These are phyloP conservation scores for Calonectria fujianensis DNA, from an alignment of 2,329 filamentous ascomycete genomes.

Conservation along the genomic window DNA sequence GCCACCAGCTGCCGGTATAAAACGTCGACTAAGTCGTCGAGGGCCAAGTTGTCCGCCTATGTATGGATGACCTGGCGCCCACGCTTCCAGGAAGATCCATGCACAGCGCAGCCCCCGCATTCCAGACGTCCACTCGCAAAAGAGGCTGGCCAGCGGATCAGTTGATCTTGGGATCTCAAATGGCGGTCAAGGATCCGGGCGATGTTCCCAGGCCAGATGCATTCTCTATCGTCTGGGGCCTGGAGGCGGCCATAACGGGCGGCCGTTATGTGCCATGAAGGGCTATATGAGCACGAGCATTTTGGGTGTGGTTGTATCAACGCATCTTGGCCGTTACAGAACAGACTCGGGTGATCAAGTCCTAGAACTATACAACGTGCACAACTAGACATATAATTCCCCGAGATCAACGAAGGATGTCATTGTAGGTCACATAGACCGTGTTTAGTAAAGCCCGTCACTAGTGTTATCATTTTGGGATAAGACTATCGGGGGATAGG, in stretches of 20 bases:
- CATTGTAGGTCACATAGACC: background rate
- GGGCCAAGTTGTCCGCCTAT: background rate
- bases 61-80: constrained; percentile 21
- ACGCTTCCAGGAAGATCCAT: constrained; percentile 24
- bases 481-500: background rate
- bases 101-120: constrained; percentile 7
- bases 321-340: too few relatives aligned
- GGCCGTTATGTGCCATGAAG: background rate
- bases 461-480: background rate
- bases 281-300: background rate
- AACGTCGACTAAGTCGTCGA: constrained; percentile 2
- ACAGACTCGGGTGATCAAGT: background rate
- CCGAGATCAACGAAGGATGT: background rate
- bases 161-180: constrained; percentile 5
- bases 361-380: background rate
- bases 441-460: background rate
- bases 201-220: background rate
- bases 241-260: background rate
- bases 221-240: too few relatives aligned
- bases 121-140: background rate
- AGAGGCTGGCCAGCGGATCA: background rate
- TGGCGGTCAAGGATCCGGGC: constrained; percentile 16
- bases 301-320: background rate
- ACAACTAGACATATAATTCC: too few relatives aligned
- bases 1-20: constrained; percentile 19